phyloP scores from a whole-genome alignment of 129 eudicot genomes.

The Pittosporum tobira region DNA sequence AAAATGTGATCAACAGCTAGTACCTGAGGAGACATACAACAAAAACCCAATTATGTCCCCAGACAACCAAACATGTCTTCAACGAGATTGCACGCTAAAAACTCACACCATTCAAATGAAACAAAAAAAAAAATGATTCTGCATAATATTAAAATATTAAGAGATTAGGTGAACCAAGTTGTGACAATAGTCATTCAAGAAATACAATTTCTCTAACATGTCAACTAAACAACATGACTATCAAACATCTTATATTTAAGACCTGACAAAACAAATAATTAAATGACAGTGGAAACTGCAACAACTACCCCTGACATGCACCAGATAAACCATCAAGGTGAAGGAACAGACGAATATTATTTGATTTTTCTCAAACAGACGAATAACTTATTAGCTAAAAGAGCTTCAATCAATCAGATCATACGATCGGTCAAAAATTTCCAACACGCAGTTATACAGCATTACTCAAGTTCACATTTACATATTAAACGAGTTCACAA shows the following conservation, averaged over 20 bases:
- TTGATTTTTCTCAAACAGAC: not conserved
- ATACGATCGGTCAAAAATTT: not conserved
- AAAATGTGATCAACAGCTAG: slow-evolving; percentile 4
- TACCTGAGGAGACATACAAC: slow-evolving; percentile 3
- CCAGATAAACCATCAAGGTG: not conserved
- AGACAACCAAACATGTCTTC: slow-evolving; percentile 4
- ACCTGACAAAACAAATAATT: no score
- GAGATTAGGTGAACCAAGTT: not conserved
- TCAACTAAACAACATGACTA: no score
- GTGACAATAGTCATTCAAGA: no score
- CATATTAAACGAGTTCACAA: not conserved
- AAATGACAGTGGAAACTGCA: no score
- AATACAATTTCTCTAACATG: no score
- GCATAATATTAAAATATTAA: not conserved
- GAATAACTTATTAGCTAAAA: not conserved
- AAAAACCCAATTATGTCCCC: not conserved
- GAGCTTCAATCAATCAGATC: not conserved
- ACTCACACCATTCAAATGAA: not conserved
- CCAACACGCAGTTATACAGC: not conserved
- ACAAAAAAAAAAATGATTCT: not conserved
- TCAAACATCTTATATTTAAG: no score
- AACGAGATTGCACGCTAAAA: not conserved
- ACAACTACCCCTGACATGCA: not conserved
- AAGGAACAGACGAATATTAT: not conserved
- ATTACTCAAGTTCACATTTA: not conserved